phyloP scores from a whole-genome alignment of 345 rosid species.

The Hirschfeldia incana region DNA sequence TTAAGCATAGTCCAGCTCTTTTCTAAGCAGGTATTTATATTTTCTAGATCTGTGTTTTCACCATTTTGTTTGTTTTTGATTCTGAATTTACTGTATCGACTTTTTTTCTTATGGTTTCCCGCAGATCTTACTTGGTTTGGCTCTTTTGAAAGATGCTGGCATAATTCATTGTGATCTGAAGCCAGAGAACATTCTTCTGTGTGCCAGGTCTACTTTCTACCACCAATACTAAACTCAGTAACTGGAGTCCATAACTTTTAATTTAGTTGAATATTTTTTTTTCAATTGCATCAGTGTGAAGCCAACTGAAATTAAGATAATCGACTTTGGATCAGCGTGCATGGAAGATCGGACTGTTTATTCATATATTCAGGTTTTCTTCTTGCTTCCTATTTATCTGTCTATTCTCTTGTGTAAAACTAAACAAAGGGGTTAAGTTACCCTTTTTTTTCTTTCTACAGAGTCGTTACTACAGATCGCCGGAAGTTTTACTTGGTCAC shows the following conservation, averaged over 20 bases:
- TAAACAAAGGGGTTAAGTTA: conserved; percentile 17
- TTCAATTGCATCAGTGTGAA: conserved; percentile 61
- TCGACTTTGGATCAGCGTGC: conserved; percentile 99
- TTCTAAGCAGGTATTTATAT: conserved; percentile 82
- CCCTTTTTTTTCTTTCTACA: conserved; percentile 47
- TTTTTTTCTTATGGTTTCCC: conserved; percentile 16
- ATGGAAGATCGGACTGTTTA: conserved; percentile 97
- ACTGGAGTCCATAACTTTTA: conserved; percentile 21
- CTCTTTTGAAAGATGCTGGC: conserved; percentile 91
- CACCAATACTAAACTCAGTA: conserved; percentile 9
- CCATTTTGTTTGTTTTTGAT: conserved; percentile 5
- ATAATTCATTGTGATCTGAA: conserved; percentile 98
- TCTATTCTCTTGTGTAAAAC: conserved; percentile 21
- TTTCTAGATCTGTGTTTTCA: conserved; percentile 14
- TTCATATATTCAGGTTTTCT: conserved; percentile 90
- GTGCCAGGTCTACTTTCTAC: conserved; percentile 68
- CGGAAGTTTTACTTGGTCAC: conserved; percentile 96
- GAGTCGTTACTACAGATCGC: conserved; percentile 99
- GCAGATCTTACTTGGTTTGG: conserved; percentile 87
- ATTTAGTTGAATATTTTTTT: conserved; percentile 23
- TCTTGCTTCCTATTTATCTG: conserved; percentile 10
- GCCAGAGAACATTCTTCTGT: conserved; percentile 96
- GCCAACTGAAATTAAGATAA: conserved; percentile 95
- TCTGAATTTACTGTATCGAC: conserved; percentile 25
- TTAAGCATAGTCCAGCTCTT: conserved; percentile 81